Conservation (phyloP, 768 basidiomycete genomes). For the Hydnum rufescens region DNA sequence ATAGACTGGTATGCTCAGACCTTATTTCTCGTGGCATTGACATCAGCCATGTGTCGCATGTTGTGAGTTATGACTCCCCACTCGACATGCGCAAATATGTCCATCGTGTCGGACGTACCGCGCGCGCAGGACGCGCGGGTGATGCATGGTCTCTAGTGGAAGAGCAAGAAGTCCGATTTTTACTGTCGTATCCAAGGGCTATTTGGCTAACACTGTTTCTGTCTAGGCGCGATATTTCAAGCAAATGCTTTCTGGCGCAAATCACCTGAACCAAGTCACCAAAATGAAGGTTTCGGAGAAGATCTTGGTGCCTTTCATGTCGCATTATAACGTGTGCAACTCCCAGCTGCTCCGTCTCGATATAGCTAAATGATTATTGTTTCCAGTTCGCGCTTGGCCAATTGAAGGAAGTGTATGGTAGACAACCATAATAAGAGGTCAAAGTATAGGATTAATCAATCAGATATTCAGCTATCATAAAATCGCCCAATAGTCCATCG, state of each 20-base stretch:
- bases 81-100: slow-evolving; percentile 98
- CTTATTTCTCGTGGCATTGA: slow-evolving; percentile 92
- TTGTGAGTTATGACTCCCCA: slow-evolving; percentile 88
- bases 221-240: slow-evolving; percentile 74
- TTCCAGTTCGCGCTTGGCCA: too few relatives aligned
- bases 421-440: too few relatives aligned
- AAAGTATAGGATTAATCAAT: too few relatives aligned
- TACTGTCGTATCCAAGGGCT: not conserved
- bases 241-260: slow-evolving; percentile 49
- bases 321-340: slow-evolving; percentile 67
- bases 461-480: too few relatives aligned
- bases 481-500: too few relatives aligned
- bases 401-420: too few relatives aligned
- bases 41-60: slow-evolving; percentile 77
- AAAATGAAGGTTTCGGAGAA: slow-evolving; percentile 42
- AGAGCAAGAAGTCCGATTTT: slow-evolving; percentile 54
- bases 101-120: slow-evolving; percentile 90
- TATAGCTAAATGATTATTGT: too few relatives aligned
- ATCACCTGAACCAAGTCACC: slow-evolving; percentile 49
- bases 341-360: too few relatives aligned
- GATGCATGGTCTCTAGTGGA: slow-evolving; percentile 92
- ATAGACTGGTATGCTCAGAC: slow-evolving; percentile 87
- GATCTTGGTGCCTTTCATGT: slow-evolving; percentile 33
- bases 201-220: not conserved
- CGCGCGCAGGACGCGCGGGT: slow-evolving; percentile 73